A percentile compares a stretch with the other conserved stretches of the same genome.
phyloP scores from a whole-genome alignment of 2,329 filamentous ascomycete species.

The Phyllosticta citribraziliensis region DNA sequence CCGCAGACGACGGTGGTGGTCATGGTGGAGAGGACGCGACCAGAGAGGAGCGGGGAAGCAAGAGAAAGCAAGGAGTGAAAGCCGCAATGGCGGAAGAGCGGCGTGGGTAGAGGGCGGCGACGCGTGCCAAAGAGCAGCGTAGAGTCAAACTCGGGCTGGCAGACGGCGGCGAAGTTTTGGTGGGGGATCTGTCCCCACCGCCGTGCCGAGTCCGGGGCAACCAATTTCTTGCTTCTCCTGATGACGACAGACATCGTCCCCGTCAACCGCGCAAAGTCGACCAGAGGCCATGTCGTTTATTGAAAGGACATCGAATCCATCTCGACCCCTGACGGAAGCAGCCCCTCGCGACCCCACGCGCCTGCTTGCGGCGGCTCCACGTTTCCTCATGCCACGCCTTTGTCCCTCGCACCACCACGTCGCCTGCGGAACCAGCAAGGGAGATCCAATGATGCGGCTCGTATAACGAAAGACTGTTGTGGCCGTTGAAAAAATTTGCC shows the following conservation, averaged over 20 bases:
- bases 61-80: background rate
- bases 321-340: background rate
- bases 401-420: background rate
- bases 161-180: conserved; percentile 6
- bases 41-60: background rate
- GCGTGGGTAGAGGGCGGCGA: conserved; percentile 2
- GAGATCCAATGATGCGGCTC: background rate
- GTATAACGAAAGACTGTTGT: background rate
- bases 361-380: background rate
- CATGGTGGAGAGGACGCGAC: conserved; percentile 17
- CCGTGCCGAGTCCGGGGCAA: background rate
- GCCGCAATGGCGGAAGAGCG: background rate
- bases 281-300: background rate
- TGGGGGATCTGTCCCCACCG: conserved; percentile 3
- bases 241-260: background rate
- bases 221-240: background rate
- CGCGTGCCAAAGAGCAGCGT: conserved; percentile 10
- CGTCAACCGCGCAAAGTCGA: background rate
- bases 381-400: background rate
- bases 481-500: background rate
- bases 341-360: background rate
- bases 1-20: conserved; percentile 51
- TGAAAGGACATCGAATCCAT: background rate
- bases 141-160: conserved; percentile 5
- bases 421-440: background rate